These are phyloP conservation scores for Claviceps digitariae DNA, from an alignment of 2,329 filamentous ascomycete species.

Conservation along the genomic window DNA sequence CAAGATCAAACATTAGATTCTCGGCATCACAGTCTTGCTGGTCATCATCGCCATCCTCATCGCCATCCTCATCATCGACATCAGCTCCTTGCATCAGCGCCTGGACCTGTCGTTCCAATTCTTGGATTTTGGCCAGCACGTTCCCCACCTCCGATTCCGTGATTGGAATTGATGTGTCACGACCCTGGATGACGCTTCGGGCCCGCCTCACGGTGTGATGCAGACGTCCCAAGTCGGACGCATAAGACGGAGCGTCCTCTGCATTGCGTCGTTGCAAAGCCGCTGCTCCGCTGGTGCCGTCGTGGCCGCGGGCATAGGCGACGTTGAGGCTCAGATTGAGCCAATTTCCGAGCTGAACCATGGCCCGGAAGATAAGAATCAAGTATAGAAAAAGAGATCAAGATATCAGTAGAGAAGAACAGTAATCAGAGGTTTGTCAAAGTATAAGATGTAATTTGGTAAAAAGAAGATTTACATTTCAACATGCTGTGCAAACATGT, in stretches of 20 bases:
- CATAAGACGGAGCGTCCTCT: slow-evolving; percentile 5
- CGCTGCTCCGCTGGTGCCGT: neutral
- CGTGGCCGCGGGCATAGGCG: neutral
- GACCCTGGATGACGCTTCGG: slow-evolving; percentile 14
- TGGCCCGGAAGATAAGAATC: neutral
- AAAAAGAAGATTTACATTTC: neutral
- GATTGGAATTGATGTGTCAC: slow-evolving; percentile 13
- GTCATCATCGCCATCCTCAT: neutral
- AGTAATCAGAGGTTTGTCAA: no score
- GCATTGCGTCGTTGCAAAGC: neutral
- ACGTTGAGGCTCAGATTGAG: slow-evolving; percentile 6
- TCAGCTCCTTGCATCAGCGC: slow-evolving; percentile 9
- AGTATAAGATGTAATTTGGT: no score
- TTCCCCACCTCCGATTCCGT: slow-evolving; percentile 12
- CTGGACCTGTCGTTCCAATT: slow-evolving; percentile 15
- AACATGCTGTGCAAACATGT: neutral
- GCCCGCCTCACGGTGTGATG: slow-evolving; percentile 9
- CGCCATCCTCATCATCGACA: neutral
- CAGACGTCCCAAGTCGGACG: slow-evolving; percentile 6
- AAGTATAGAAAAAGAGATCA: neutral
- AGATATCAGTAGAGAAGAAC: no score
- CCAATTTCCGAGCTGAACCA: slow-evolving; percentile 10
- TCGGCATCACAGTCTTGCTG: slow-evolving; percentile 7
- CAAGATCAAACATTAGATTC: slow-evolving; percentile 8
- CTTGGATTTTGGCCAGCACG: slow-evolving; percentile 17